Conservation (phyloP, 495 filamentous ascomycete genomes). For the Jackrogersella multiformis region DNA sequence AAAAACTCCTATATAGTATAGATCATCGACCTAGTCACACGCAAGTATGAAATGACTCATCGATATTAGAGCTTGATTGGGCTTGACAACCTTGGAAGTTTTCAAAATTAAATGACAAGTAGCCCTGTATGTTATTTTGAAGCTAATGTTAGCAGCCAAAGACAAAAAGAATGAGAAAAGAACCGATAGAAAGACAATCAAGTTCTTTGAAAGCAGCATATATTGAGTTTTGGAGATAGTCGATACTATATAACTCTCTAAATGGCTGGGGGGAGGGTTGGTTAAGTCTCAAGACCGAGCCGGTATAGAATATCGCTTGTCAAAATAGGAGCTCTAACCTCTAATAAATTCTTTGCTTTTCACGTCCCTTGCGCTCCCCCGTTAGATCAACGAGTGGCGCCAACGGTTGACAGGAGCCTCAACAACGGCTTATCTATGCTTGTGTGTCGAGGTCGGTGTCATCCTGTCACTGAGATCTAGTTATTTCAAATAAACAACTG, state of each 20-base stretch:
- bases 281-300: neutral
- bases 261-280: neutral
- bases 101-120: neutral
- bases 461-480: slow-evolving; percentile 27
- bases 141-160: neutral
- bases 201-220: slow-evolving; percentile 1
- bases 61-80: neutral
- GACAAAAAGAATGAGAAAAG: neutral
- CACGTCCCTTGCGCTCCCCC: neutral
- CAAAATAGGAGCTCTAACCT: neutral
- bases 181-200: neutral
- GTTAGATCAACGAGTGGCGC: neutral
- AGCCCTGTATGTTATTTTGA: too few species aligned
- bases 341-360: neutral
- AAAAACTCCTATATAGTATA: too few species aligned
- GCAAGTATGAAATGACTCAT: neutral
- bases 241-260: neutral
- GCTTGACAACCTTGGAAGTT: neutral
- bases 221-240: slow-evolving; percentile 1
- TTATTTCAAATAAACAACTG: slow-evolving; percentile 36
- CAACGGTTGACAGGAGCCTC: slow-evolving; percentile 3
- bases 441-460: slow-evolving; percentile 31
- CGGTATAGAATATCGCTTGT: neutral
- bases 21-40: neutral
- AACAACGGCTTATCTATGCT: slow-evolving; percentile 22